Evolutionary conservation across 352 stramenopile genomes (phyloP).

Genomic region (Sclerospora graminicola): DNA sequence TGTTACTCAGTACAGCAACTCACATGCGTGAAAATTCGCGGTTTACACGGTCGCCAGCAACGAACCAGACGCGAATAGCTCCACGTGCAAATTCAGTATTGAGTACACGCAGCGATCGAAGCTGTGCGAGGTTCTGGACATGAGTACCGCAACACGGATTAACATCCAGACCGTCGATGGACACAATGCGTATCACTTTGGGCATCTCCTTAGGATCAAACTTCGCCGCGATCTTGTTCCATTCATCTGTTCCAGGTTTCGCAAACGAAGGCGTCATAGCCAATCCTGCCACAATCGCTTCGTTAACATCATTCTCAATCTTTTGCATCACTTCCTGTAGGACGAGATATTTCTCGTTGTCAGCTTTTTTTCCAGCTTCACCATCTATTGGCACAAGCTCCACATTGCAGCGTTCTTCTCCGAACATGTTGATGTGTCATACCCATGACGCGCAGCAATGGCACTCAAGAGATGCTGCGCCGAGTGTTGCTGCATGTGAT

Average conservation of each 20-base stretch:
- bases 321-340: slow-evolving; percentile 25
- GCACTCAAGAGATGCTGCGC: slow-evolving; percentile 82
- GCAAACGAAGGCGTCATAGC: slow-evolving; percentile 51
- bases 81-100: slow-evolving; percentile 57
- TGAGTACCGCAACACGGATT: slow-evolving; percentile 88
- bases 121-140: slow-evolving; percentile 54
- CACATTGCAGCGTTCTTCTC: slow-evolving; percentile 64
- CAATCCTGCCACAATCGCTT: slow-evolving; percentile 48
- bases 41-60: slow-evolving; percentile 70
- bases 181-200: slow-evolving; percentile 69
- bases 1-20: no score
- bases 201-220: slow-evolving; percentile 46
- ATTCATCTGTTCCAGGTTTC: slow-evolving; percentile 39
- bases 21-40: slow-evolving; percentile 71
- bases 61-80: slow-evolving; percentile 73
- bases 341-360: slow-evolving; percentile 34
- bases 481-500: slow-evolving; percentile 88
- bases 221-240: slow-evolving; percentile 45
- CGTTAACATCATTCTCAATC: slow-evolving; percentile 73
- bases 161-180: slow-evolving; percentile 69
- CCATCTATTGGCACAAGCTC: slow-evolving; percentile 45
- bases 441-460: slow-evolving; percentile 63
- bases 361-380: slow-evolving; percentile 12
- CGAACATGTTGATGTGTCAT: slow-evolving; percentile 78
- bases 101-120: slow-evolving; percentile 70